phyloP scores from a whole-genome alignment of 495 filamentous ascomycete species.

The Pyrenopolyporus hunteri region DNA sequence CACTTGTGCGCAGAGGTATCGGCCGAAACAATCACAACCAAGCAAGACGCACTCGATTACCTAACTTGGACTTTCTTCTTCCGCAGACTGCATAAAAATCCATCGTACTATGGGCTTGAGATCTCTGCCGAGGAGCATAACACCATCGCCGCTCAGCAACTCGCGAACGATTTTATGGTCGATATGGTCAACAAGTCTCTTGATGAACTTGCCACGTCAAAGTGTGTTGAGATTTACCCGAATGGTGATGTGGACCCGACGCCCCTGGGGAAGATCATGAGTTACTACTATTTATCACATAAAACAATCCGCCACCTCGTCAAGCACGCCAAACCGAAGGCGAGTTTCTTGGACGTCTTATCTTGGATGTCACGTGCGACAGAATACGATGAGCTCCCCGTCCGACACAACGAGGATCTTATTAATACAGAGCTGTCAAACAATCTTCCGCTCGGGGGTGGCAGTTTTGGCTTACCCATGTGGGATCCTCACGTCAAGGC shows the following conservation, averaged over 20 bases:
- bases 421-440: slow-evolving; percentile 92
- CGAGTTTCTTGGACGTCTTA: slow-evolving; percentile 83
- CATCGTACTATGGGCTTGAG: slow-evolving; percentile 95
- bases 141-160: slow-evolving; percentile 78
- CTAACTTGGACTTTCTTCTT: slow-evolving; percentile 99
- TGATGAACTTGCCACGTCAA: slow-evolving; percentile 76
- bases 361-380: slow-evolving; percentile 92
- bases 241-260: slow-evolving; percentile 91
- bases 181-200: slow-evolving; percentile 87
- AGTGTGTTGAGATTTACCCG: slow-evolving; percentile 78
- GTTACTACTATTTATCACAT: slow-evolving; percentile 98
- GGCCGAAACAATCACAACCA: slow-evolving; percentile 86
- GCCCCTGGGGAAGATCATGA: slow-evolving; percentile 95
- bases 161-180: slow-evolving; percentile 92
- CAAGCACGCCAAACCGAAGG: slow-evolving; percentile 74
- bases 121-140: slow-evolving; percentile 95
- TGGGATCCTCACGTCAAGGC: slow-evolving; percentile 99
- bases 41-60: slow-evolving; percentile 97
- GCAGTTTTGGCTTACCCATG: slow-evolving; percentile 73
- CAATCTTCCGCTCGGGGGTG: slow-evolving; percentile 67
- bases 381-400: slow-evolving; percentile 97
- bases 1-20: slow-evolving; percentile 96
- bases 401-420: slow-evolving; percentile 98
- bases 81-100: slow-evolving; percentile 95
- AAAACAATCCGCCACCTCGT: slow-evolving; percentile 88